phyloP scores from a whole-genome alignment of 176 grass and related monocot species.

The Cymbopogon citratus region DNA sequence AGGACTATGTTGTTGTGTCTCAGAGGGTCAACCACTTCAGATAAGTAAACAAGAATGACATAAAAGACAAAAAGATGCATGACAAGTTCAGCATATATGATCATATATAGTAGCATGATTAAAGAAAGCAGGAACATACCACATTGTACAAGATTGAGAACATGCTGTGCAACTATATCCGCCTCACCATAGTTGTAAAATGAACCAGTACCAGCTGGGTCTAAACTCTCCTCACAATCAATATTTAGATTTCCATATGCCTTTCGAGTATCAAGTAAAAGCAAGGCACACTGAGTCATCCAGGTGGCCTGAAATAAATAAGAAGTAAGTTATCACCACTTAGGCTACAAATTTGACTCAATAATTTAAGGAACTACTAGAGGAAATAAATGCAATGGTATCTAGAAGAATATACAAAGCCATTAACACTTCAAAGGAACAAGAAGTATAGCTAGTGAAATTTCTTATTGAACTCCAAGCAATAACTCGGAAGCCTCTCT shows the following conservation, averaged over 20 bases:
- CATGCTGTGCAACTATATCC: conserved; percentile 75
- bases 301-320: conserved; percentile 45
- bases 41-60: too few species aligned
- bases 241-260: conserved; percentile 81
- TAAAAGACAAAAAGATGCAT: too few species aligned
- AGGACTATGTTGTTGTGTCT: too few species aligned
- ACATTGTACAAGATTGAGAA: conserved; percentile 73
- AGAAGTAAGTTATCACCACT: neutral
- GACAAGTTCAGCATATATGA: neutral
- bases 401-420: neutral
- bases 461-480: neutral
- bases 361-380: neutral
- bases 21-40: too few species aligned
- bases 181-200: conserved; percentile 88
- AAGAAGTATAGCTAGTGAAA: neutral
- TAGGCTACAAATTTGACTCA: neutral
- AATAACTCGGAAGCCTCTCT: neutral
- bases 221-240: conserved; percentile 82
- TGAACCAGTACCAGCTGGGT: conserved; percentile 73
- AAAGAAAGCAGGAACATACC: conserved; percentile 33
- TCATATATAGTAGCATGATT: neutral
- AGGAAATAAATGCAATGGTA: neutral
- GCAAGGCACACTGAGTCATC: conserved; percentile 63
- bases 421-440: neutral
- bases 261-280: conserved; percentile 95